These are phyloP conservation scores for Trichoderma asperelloides DNA, from an alignment of 495 filamentous ascomycete species.

Conservation along the genomic window DNA sequence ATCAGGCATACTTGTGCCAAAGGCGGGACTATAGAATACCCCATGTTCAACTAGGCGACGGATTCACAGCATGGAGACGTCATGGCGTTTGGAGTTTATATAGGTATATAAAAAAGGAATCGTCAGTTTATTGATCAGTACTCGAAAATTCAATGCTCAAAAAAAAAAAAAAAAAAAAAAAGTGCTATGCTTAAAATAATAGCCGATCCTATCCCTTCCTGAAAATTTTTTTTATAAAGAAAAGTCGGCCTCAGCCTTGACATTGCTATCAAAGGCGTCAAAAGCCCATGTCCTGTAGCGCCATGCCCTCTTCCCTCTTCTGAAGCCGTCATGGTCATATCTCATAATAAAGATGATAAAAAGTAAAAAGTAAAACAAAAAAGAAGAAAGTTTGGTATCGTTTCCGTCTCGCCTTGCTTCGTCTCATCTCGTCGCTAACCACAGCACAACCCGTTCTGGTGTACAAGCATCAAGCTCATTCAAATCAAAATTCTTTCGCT, in stretches of 20 bases:
- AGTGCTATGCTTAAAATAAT: background rate
- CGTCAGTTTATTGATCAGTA: constrained; percentile 1
- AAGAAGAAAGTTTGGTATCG: background rate
- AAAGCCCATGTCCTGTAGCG: background rate
- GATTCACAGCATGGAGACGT: no score
- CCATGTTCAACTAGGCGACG: no score
- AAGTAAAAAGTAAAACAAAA: background rate
- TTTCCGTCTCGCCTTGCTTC: background rate
- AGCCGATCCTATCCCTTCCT: background rate
- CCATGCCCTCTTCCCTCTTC: background rate
- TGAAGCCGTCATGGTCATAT: constrained; percentile 7
- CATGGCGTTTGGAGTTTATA: background rate
- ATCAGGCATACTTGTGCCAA: no score
- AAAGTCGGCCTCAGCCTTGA: background rate
- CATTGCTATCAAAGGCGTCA: background rate
- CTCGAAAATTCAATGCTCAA: background rate
- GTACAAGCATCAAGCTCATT: background rate
- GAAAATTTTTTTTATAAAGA: background rate
- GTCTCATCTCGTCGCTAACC: background rate
- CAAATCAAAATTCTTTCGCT: background rate
- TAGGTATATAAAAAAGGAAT: background rate
- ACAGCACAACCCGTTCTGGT: background rate
- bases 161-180: background rate
- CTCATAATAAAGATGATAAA: background rate
- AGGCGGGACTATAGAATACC: no score